Base-by-base conservation (phyloP, 805 yeast genomes). In the Spathaspora boniae region DNA sequence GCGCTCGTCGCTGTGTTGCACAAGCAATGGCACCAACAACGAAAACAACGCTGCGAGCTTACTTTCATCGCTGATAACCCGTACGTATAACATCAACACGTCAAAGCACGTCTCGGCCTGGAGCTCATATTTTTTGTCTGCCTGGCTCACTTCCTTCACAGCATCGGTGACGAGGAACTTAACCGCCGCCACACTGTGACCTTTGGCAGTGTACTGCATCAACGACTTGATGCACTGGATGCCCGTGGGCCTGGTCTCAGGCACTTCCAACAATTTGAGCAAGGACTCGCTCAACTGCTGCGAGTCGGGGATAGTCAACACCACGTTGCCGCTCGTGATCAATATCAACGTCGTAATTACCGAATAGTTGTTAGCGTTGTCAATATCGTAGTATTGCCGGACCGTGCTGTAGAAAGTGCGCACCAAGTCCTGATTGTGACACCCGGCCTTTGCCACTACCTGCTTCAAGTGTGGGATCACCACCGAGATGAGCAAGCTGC, bases 211-310 rank as follows among this genome's bases (percentile, higher is more conserved):
- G 24, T 62, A 50, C 26, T 62, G 65, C 6, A 82, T 63, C 28
- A 86, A 59, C 0, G 80, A 66, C 46, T 72, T 80, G 33, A 82
- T 63, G 11, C 93, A 80, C 43, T 81, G 88, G 9, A 65, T 41
- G 9, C 62, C 62, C 20, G 60, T 54, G 6, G 59, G 29, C 2
- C 53, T 55, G n/a, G 56, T 36, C 2, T 51, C 58, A 0, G 34
- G 33, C 5, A 44, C 43, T 4, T 45, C 35, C 24, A 62, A 27
- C 33, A 63, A 47, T 4, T 42, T 41, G 3, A 64, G 21, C 23
- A 68, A 51, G 4, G 51, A 46, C 5, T 43, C 38, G 12, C 55
- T 48, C 18, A 65, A 36, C 4, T 28, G 26, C 2, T 30, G 30
- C 0, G 59, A 50, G 8, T 62, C 65, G 2, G 40, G 36, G 5